Evolutionary conservation across 2,329 filamentous ascomycete genomes (phyloP).

Genomic region (Fonsecaea pugnacius): DNA sequence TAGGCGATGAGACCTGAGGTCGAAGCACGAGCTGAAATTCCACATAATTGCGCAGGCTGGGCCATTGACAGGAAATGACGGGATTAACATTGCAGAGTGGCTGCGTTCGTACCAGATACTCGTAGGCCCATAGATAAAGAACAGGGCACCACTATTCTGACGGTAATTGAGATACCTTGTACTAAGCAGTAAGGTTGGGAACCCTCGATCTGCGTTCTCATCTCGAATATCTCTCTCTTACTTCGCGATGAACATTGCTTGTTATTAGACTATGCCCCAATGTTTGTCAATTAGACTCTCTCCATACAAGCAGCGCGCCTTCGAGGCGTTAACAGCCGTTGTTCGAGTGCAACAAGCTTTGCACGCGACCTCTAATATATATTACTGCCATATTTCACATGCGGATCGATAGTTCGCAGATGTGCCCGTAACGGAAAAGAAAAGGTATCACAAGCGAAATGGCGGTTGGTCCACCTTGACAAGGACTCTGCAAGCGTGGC

Average conservation of each 20-base stretch:
- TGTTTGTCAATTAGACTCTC: background rate
- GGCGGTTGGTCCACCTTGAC: background rate
- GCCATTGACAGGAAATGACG: background rate
- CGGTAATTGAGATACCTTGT: background rate
- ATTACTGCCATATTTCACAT: constrained; percentile 1
- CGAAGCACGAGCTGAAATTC: background rate
- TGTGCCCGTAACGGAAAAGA: constrained; percentile 11
- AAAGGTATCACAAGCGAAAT: constrained; percentile 21
- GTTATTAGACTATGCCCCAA: background rate
- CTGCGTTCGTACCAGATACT: background rate
- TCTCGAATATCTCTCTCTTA: constrained; percentile 1
- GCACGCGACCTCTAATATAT: background rate
- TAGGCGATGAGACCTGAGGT: background rate
- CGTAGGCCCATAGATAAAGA: background rate
- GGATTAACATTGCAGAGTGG: background rate
- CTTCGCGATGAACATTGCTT: background rate
- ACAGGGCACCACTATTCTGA: background rate
- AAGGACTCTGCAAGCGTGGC: background rate
- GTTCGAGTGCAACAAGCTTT: constrained; percentile 2
- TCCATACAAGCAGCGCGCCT: background rate
- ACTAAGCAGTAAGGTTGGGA: background rate
- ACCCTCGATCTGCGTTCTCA: background rate
- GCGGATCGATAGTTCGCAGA: constrained; percentile 20
- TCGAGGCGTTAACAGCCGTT: background rate
- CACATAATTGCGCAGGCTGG: background rate